A percentile compares a stretch with the other conserved stretches of the same genome.
Conservation (phyloP, 1,139 yeast species). For the Pichia sp. region DNA sequence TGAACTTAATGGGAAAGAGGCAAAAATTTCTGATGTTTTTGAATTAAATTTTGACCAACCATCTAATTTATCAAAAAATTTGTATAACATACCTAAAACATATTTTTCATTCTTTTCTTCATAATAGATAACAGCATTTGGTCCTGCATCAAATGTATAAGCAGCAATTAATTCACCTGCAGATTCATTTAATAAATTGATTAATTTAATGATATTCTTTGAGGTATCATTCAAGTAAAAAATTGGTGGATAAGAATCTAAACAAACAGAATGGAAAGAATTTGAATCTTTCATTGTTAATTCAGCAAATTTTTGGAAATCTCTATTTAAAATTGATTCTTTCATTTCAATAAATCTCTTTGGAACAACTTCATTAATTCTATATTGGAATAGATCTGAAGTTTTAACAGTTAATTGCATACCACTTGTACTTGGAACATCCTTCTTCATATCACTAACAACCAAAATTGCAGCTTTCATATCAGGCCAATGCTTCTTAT, state of each 20-base stretch:
- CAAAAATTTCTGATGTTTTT: slow-evolving; percentile 21
- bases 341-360: slow-evolving; percentile 77
- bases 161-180: slow-evolving; percentile 75
- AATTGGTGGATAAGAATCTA: slow-evolving; percentile 93
- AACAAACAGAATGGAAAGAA: slow-evolving; percentile 94
- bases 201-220: slow-evolving; percentile 72
- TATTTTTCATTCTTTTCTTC: slow-evolving; percentile 62
- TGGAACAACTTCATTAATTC: slow-evolving; percentile 80
- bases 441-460: slow-evolving; percentile 89
- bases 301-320: slow-evolving; percentile 76
- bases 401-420: slow-evolving; percentile 94
- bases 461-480: slow-evolving; percentile 90
- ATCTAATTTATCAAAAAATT: slow-evolving; percentile 47
- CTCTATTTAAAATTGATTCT: slow-evolving; percentile 58
- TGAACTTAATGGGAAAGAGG: slow-evolving; percentile 34
- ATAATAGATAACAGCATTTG: slow-evolving; percentile 93
- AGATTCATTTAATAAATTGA: slow-evolving; percentile 66
- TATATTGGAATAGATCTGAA: slow-evolving; percentile 73
- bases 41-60: slow-evolving; percentile 52
- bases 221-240: slow-evolving; percentile 95
- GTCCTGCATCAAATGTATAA: slow-evolving; percentile 98
- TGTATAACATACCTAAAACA: slow-evolving; percentile 56
- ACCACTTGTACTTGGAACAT: slow-evolving; percentile 89
- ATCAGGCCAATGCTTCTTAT: slow-evolving; percentile 80
- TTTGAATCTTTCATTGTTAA: slow-evolving; percentile 95